Conservation (phyloP, 2,329 filamentous ascomycete genomes). For the Leptographium wingfieldii region DNA sequence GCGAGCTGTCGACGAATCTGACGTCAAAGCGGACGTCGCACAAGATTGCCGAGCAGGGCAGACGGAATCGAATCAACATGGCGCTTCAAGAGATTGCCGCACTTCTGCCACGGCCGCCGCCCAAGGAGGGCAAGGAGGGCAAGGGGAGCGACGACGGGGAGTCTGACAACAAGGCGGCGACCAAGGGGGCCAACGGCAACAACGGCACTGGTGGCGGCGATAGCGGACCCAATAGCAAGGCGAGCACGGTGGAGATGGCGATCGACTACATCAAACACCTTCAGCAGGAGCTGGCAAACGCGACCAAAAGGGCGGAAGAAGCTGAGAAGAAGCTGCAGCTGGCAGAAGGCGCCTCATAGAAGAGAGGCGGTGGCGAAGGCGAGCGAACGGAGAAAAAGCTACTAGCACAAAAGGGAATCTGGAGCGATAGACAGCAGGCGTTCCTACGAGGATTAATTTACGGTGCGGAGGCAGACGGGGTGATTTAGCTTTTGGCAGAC, state of each 20-base stretch:
- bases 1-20: slow-evolving; percentile 80
- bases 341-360: background rate
- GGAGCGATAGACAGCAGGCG: too few relatives aligned
- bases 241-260: slow-evolving; percentile 92
- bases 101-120: slow-evolving; percentile 48
- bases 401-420: too few relatives aligned
- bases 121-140: slow-evolving; percentile 21
- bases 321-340: slow-evolving; percentile 47
- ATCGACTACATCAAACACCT: slow-evolving; percentile 89
- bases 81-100: slow-evolving; percentile 85
- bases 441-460: too few relatives aligned
- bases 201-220: slow-evolving; percentile 17
- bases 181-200: slow-evolving; percentile 54
- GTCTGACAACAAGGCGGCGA: slow-evolving; percentile 10
- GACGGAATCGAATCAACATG: slow-evolving; percentile 88
- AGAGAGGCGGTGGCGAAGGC: too few relatives aligned
- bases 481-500: too few relatives aligned
- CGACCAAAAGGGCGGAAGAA: slow-evolving; percentile 48
- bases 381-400: too few relatives aligned
- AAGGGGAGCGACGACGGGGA: slow-evolving; percentile 5
- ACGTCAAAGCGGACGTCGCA: slow-evolving; percentile 95
- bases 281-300: slow-evolving; percentile 57
- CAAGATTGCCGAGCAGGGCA: slow-evolving; percentile 94
- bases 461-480: too few relatives aligned
- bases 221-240: slow-evolving; percentile 66